Percentiles rank a stretch among this genome's conserved stretches.
These are phyloP conservation scores for Aureobasidium uvarum DNA, from an alignment of 2,329 filamentous ascomycete genomes.

Conservation along the genomic window DNA sequence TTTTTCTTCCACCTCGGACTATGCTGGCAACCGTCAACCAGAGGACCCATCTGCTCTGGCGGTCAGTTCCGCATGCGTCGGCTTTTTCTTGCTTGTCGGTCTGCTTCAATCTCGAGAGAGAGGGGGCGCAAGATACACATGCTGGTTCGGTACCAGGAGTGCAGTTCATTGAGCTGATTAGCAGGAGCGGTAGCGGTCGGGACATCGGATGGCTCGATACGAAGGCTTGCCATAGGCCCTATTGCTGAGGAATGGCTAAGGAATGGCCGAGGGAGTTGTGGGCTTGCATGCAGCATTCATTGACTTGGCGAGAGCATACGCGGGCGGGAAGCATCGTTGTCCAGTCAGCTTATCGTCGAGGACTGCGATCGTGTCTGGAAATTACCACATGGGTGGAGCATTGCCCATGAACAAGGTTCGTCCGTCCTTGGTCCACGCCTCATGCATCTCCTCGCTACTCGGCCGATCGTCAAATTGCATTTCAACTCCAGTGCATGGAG, in stretches of 20 bases:
- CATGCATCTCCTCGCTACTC: conserved; percentile 40
- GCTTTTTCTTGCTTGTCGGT: conserved; percentile 12
- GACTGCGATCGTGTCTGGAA: conserved; percentile 39
- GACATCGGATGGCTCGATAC: conserved; percentile 9
- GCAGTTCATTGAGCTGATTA: conserved; percentile 8
- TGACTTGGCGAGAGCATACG: conserved; percentile 25
- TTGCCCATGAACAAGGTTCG: conserved; percentile 5
- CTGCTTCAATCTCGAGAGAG: neutral
- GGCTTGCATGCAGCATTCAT: conserved; percentile 23
- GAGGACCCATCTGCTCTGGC: neutral
- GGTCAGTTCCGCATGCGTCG: conserved; percentile 3
- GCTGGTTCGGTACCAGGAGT: conserved; percentile 19
- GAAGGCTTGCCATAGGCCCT: neutral
- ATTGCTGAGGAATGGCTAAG: neutral
- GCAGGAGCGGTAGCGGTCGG: conserved; percentile 6
- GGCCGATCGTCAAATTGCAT: conserved; percentile 33
- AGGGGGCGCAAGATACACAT: conserved; percentile 8
- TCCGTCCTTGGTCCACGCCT: conserved; percentile 29
- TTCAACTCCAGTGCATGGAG: neutral
- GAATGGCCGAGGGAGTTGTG: neutral
- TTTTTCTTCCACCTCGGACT: neutral
- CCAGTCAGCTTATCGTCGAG: conserved; percentile 52
- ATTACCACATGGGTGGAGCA: conserved; percentile 25
- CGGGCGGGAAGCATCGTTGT: conserved; percentile 38
- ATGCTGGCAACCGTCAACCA: neutral